These are phyloP conservation scores for Epichloe sibirici DNA, from an alignment of 2,329 filamentous ascomycete genomes.

Conservation along the genomic window DNA sequence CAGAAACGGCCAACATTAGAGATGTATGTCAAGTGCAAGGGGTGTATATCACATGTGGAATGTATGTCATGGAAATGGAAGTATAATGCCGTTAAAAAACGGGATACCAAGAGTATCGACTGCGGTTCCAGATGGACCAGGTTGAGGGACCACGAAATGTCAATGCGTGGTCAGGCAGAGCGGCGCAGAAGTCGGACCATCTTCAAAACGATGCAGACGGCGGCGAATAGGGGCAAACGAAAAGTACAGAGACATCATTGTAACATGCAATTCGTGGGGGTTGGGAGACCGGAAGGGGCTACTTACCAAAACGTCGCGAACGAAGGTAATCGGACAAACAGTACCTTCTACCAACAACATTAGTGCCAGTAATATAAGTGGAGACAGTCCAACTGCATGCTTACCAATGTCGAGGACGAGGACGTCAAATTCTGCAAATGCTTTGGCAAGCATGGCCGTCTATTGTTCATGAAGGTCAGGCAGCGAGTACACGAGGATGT, in stretches of 20 bases:
- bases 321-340: conserved; percentile 72
- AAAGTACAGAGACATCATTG: not conserved
- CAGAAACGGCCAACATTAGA: not conserved
- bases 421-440: conserved; percentile 18
- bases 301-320: conserved; percentile 71
- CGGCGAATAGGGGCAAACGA: not conserved
- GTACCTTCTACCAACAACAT: conserved; percentile 52
- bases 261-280: not conserved
- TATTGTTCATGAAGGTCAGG: not conserved
- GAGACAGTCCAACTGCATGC: conserved; percentile 4
- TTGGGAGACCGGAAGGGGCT: conserved; percentile 1
- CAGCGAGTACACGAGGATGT: too few relatives aligned
- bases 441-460: conserved; percentile 5
- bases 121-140: not conserved
- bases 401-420: conserved; percentile 27
- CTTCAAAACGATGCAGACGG: not conserved
- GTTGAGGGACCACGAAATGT: not conserved
- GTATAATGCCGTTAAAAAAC: not conserved
- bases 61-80: not conserved
- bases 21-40: not conserved
- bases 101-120: not conserved
- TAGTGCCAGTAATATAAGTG: not conserved
- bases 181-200: too few relatives aligned
- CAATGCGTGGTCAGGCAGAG: not conserved
- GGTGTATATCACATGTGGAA: too few relatives aligned